Base-by-base conservation (phyloP, 768 basidiomycete species). In the Favolaschia claudopus region DNA sequence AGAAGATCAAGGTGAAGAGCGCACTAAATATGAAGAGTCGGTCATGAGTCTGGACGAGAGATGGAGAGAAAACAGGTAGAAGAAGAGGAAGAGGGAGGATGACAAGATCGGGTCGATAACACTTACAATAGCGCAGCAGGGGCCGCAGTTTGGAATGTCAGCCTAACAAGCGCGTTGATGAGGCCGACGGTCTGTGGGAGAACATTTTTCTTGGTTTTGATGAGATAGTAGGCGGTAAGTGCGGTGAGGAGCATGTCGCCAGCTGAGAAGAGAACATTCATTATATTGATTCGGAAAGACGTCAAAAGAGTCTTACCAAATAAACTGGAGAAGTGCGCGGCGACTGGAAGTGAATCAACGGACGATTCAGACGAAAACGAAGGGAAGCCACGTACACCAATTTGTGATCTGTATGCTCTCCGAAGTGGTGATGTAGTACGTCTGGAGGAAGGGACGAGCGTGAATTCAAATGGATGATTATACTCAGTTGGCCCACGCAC, bases 111-210 rank as follows among this genome's bases (percentile, higher is more conserved):
- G n/a, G n/a, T n/a, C n/a, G n/a, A n/a, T n/a, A n/a, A n/a, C 29
- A 49, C 47, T 20, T 28, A 49, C 47, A 27, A 49, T 19, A 49
- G 22, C 14, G 47, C 47, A 15, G 47, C 47, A 22, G 47, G 47
- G 7, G 47, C 47, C 15, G 47, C 47, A 28, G 47, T 34, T 34
- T 49, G 47, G 34, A 49, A 49, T 15, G 47, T 49, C 12, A 49
- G 47, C 7, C 47, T 27, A 15, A 49, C 34, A 32, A 49, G 31
- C 7, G 47, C 47, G 34, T 19, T 24, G 47, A 49, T 33, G 32
- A 49, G 31, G 14, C 47, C 47, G 31, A 49, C 47, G 10, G 47
- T 49, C 34, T 49, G 47, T 8, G 47, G 47, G 15, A 34, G 34
- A 17, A 49, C 31, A 28, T 49, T 49, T 17, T 34, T 13, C 24